Conservation (phyloP, 139 green algal genomes). For the Tetradesmus obliquus region DNA sequence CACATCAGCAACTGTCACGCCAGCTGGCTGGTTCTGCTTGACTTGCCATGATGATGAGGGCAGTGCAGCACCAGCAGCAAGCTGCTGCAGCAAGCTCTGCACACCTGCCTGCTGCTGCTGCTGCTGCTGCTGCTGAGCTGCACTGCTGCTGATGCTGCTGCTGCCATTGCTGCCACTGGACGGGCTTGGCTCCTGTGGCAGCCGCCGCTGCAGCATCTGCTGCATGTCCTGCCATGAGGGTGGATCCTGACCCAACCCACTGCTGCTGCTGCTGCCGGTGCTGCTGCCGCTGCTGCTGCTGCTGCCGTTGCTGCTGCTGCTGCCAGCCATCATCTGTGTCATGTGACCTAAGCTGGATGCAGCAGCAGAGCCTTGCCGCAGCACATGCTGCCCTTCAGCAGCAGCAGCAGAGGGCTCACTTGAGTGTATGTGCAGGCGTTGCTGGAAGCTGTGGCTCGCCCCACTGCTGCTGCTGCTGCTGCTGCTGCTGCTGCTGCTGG, state of each 20-base stretch:
- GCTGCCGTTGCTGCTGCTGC: not conserved
- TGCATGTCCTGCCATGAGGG: not conserved
- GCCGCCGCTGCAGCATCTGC: constrained; percentile 17
- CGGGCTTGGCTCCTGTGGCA: not conserved
- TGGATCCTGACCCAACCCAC: not conserved
- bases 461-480: constrained; percentile 24
- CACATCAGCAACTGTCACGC: not conserved
- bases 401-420: not conserved
- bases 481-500: not conserved
- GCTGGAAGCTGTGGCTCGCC: not conserved
- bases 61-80: not conserved
- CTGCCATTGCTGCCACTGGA: not conserved
- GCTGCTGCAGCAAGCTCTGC: not conserved
- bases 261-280: constrained; percentile 20
- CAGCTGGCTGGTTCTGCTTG: not conserved
- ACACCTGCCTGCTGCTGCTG: not conserved
- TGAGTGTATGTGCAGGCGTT: not conserved
- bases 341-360: not conserved
- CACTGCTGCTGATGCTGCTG: constrained; percentile 17
- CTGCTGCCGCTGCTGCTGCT: not conserved
- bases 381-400: not conserved
- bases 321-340: too few relatives aligned
- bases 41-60: not conserved
- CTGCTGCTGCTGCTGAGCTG: not conserved
- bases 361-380: not conserved